These are phyloP conservation scores for Zygosaccharomyces pseudobailii DNA, from an alignment of 1,139 yeast species.

Conservation along the genomic window DNA sequence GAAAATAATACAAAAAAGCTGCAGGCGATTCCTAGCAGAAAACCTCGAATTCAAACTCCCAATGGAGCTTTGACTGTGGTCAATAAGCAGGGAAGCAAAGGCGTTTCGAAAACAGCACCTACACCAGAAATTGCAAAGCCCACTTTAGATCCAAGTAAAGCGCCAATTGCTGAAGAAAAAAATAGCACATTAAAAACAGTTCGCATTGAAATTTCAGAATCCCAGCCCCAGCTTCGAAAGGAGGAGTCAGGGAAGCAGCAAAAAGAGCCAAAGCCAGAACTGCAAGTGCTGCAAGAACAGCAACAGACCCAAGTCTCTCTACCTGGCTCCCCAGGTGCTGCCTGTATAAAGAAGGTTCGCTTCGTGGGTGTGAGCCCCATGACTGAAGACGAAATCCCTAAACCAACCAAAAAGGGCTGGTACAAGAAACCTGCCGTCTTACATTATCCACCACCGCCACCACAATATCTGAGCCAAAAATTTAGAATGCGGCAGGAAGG, in stretches of 20 bases:
- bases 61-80: neutral
- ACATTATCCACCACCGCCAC: conserved; percentile 34
- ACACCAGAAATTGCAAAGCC: conserved; percentile 1
- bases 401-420: conserved; percentile 35
- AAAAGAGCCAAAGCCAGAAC: neutral
- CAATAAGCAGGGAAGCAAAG: neutral
- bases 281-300: neutral
- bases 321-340: neutral
- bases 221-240: too few species aligned
- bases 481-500: conserved; percentile 32
- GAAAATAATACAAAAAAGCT: neutral
- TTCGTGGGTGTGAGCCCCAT: conserved; percentile 36
- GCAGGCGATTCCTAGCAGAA: neutral
- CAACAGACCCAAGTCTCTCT: neutral
- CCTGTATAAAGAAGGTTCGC: conserved; percentile 28
- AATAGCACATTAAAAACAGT: too few species aligned
- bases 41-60: neutral
- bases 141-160: neutral
- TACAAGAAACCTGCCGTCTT: conserved; percentile 35
- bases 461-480: conserved; percentile 18
- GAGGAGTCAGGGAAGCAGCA: too few species aligned
- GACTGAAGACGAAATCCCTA: conserved; percentile 28
- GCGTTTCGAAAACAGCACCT: neutral
- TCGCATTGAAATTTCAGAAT: too few species aligned
- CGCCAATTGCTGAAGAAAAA: too few species aligned